Percentiles rank a stretch among this genome's conserved stretches.
Evolutionary conservation across 129 eudicot genomes (phyloP).

Genomic region (Escallonia herrerae): DNA sequence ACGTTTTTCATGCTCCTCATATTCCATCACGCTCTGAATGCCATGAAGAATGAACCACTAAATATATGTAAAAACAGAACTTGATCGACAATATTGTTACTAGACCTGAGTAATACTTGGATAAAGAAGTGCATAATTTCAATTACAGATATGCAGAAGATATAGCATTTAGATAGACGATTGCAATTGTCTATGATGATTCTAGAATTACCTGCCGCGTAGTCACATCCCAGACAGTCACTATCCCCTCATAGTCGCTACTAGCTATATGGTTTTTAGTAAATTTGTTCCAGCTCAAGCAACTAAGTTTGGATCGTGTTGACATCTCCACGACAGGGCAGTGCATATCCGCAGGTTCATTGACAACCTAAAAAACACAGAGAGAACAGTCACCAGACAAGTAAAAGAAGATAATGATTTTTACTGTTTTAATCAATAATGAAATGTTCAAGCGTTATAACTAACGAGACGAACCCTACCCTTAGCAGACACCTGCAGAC

Average conservation of each 20-base stretch:
- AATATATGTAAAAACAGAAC: not conserved
- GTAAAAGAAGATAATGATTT: not conserved
- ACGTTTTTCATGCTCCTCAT: constrained; percentile 70
- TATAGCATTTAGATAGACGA: not conserved
- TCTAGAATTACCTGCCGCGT: constrained; percentile 43
- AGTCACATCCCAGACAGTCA: constrained; percentile 63
- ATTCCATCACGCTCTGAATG: constrained; percentile 62
- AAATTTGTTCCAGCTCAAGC: constrained; percentile 74
- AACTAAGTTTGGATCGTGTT: constrained; percentile 66
- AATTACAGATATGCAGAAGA: not conserved
- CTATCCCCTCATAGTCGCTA: constrained; percentile 74
- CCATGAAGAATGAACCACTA: not conserved
- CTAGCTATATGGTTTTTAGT: constrained; percentile 65
- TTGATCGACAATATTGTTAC: not conserved
- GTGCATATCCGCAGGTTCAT: constrained; percentile 63
- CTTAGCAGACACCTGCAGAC: not conserved
- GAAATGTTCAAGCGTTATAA: not conserved
- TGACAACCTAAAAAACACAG: constrained; percentile 46
- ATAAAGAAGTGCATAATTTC: not conserved
- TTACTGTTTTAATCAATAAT: not conserved
- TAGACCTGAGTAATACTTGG: not conserved
- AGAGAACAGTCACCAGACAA: not conserved
- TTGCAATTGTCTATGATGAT: constrained; percentile 1
- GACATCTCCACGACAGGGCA: constrained; percentile 71
- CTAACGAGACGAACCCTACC: not conserved